These are phyloP conservation scores for Chlamydomonas incerta DNA, from an alignment of 139 green algal genomes.

Conservation along the genomic window DNA sequence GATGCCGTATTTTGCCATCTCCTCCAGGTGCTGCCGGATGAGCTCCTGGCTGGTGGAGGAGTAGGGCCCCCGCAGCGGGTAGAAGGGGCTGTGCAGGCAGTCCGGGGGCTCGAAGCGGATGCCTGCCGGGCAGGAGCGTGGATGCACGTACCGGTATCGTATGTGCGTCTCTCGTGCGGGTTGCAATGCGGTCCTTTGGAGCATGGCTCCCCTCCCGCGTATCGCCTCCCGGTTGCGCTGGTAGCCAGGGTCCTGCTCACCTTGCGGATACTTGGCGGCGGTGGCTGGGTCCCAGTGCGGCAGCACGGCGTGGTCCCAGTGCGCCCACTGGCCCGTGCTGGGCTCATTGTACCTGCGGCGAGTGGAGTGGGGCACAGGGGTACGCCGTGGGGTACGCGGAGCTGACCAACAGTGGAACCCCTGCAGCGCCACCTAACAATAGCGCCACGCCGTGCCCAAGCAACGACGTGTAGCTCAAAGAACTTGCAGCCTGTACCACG, in stretches of 20 bases:
- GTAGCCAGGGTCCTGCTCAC: background rate
- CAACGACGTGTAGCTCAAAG: too few relatives aligned
- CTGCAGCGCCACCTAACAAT: too few relatives aligned
- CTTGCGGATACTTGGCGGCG: constrained; percentile 15
- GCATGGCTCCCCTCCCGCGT: too few relatives aligned
- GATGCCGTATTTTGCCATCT: constrained; percentile 50
- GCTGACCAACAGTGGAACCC: too few relatives aligned
- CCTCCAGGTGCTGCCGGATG: constrained; percentile 48
- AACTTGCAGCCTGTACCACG: too few relatives aligned
- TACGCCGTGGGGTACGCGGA: too few relatives aligned
- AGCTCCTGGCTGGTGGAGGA: constrained; percentile 34
- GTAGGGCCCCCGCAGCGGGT: constrained; percentile 59
- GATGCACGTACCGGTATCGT: too few relatives aligned
- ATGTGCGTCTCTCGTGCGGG: too few relatives aligned
- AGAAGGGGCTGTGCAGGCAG: constrained; percentile 60
- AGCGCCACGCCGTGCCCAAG: too few relatives aligned
- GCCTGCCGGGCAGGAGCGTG: background rate
- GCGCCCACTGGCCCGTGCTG: constrained; percentile 42
- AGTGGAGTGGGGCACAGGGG: too few relatives aligned
- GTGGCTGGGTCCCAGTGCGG: constrained; percentile 51
- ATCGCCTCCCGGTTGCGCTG: background rate
- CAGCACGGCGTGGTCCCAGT: constrained; percentile 68
- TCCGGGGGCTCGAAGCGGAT: constrained; percentile 49
- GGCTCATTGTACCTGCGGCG: constrained; percentile 52
- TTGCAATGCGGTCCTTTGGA: too few relatives aligned